phyloP scores from a whole-genome alignment of 2,329 filamentous ascomycete species.

The Endoconidiophora laricicola region DNA sequence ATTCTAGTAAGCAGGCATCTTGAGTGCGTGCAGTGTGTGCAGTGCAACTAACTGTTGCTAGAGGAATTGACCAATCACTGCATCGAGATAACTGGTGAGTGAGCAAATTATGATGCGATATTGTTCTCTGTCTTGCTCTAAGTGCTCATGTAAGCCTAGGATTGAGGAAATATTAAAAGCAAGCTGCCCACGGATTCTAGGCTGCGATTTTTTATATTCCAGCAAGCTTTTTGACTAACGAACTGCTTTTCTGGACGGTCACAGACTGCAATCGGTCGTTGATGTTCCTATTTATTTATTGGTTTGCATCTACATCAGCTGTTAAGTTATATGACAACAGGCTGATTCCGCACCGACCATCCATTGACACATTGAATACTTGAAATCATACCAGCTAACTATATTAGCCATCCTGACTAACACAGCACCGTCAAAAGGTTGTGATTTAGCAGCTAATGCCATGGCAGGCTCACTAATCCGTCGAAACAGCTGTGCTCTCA shows the following conservation, averaged over 20 bases:
- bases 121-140: slow-evolving; percentile 5
- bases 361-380: too few relatives aligned
- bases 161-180: background rate
- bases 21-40: too few relatives aligned
- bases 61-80: too few relatives aligned
- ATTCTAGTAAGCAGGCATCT: too few relatives aligned
- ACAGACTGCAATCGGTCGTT: too few relatives aligned
- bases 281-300: too few relatives aligned
- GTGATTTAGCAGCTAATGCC: background rate
- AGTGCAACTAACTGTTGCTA: too few relatives aligned
- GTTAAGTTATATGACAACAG: too few relatives aligned
- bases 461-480: background rate
- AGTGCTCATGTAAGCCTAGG: background rate
- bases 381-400: background rate
- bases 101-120: slow-evolving; percentile 12
- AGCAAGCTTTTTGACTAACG: too few relatives aligned
- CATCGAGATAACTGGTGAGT: background rate
- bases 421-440: slow-evolving; percentile 6
- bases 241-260: too few relatives aligned
- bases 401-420: slow-evolving; percentile 6
- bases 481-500: slow-evolving; percentile 10
- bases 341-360: too few relatives aligned
- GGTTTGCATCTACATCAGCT: too few relatives aligned
- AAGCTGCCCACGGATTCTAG: background rate
- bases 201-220: background rate